These are phyloP conservation scores for Malus hybrid DNA, from an alignment of 331 rosid species.

Conservation along the genomic window DNA sequence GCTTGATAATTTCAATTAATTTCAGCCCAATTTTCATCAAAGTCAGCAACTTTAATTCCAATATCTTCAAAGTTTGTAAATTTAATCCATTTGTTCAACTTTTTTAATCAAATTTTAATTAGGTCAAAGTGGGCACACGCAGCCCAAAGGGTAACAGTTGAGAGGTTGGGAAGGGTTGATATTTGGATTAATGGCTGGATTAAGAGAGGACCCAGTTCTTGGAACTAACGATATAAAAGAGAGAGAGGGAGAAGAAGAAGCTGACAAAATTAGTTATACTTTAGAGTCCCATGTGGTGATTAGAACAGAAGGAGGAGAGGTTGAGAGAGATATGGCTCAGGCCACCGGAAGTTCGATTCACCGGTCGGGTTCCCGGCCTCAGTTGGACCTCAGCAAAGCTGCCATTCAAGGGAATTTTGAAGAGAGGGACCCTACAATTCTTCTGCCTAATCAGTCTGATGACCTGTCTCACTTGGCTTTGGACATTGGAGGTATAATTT, in stretches of 20 bases:
- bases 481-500: slow-evolving; percentile 70
- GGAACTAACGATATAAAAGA: slow-evolving; percentile 30
- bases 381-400: slow-evolving; percentile 81
- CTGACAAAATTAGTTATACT: slow-evolving; percentile 2
- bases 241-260: slow-evolving; percentile 13
- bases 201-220: not conserved
- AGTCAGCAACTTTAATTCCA: not conserved
- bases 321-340: slow-evolving; percentile 51
- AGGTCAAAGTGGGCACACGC: slow-evolving; percentile 18
- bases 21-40: not conserved
- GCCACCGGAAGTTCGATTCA: slow-evolving; percentile 50
- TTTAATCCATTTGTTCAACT: not conserved
- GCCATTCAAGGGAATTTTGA: slow-evolving; percentile 67
- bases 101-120: not conserved
- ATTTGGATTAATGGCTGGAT: slow-evolving; percentile 55
- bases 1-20: not conserved
- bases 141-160: slow-evolving; percentile 20
- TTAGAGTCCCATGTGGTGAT: slow-evolving; percentile 1
- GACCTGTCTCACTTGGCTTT: slow-evolving; percentile 75
- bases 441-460: slow-evolving; percentile 86
- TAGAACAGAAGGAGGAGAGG: slow-evolving; percentile 4
- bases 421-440: slow-evolving; percentile 69
- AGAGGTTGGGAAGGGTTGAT: slow-evolving; percentile 27
- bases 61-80: not conserved
- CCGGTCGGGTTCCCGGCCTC: slow-evolving; percentile 77